phyloP scores from a whole-genome alignment of 192 early-diverging fungal species.

The Podila clonocystis region DNA sequence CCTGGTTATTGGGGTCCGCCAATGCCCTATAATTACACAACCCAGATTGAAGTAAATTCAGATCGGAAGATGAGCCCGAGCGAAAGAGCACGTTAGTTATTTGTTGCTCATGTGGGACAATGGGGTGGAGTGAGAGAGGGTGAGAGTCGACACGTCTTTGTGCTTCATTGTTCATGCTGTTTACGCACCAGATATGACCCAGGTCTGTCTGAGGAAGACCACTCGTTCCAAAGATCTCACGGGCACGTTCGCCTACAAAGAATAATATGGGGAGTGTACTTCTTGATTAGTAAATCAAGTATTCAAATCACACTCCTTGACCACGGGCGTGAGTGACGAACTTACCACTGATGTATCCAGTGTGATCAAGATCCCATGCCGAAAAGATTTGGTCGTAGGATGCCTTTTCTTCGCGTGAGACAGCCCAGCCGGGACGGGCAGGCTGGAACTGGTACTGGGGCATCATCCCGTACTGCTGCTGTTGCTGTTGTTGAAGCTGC shows the following conservation, averaged over 20 bases:
- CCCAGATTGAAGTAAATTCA: background rate
- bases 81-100: constrained; percentile 1
- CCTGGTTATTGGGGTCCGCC: constrained; percentile 81
- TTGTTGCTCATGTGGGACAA: background rate
- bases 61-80: background rate
- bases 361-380: constrained; percentile 74
- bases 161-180: background rate
- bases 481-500: constrained; percentile 6
- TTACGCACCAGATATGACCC: constrained; percentile 76
- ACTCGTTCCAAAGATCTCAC: constrained; percentile 78
- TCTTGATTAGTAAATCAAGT: background rate
- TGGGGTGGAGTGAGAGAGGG: constrained; percentile 4
- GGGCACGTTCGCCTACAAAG: constrained; percentile 64
- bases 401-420: constrained; percentile 63
- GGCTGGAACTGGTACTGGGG: constrained; percentile 54
- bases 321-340: background rate
- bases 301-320: background rate
- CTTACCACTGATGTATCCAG: constrained; percentile 73
- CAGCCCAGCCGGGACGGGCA: constrained; percentile 59
- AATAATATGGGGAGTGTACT: no score
- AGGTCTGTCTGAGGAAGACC: constrained; percentile 75
- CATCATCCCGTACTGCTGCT: constrained; percentile 41
- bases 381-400: constrained; percentile 76
- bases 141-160: background rate
- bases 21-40: constrained; percentile 62